These are phyloP conservation scores for Candida sakaeoensis DNA, from an alignment of 805 yeast genomes.

Conservation along the genomic window DNA sequence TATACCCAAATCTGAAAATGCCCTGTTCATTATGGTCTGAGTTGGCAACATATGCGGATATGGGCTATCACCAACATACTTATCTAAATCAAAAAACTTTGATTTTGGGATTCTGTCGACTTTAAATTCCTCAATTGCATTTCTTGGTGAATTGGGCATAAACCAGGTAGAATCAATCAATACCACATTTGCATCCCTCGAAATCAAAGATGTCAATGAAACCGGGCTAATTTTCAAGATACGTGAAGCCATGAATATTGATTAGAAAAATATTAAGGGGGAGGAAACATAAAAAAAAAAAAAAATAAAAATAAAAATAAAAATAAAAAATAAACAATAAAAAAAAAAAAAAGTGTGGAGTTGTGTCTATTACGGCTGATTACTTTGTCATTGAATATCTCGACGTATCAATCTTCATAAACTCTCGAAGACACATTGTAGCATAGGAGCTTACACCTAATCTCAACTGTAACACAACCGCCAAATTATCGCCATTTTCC, in stretches of 20 bases:
- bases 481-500: slow-evolving; percentile 40
- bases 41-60: slow-evolving; percentile 93
- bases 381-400: slow-evolving; percentile 18
- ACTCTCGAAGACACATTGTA: slow-evolving; percentile 94
- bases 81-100: slow-evolving; percentile 76
- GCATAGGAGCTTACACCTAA: slow-evolving; percentile 90
- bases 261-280: background rate
- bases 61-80: slow-evolving; percentile 48
- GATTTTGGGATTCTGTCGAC: slow-evolving; percentile 62
- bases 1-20: slow-evolving; percentile 56
- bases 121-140: slow-evolving; percentile 55
- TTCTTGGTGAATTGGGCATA: slow-evolving; percentile 68
- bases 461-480: slow-evolving; percentile 71
- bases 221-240: slow-evolving; percentile 8
- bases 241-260: slow-evolving; percentile 5
- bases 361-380: background rate
- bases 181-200: slow-evolving; percentile 23
- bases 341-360: background rate
- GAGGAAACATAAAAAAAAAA: background rate
- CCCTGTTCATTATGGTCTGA: slow-evolving; percentile 48
- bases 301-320: no score
- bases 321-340: no score
- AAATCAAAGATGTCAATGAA: slow-evolving; percentile 7
- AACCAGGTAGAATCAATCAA: slow-evolving; percentile 93
- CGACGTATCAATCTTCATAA: slow-evolving; percentile 73